Conservation (phyloP, 2,329 filamentous ascomycete genomes). For the Fusarium sp. region DNA sequence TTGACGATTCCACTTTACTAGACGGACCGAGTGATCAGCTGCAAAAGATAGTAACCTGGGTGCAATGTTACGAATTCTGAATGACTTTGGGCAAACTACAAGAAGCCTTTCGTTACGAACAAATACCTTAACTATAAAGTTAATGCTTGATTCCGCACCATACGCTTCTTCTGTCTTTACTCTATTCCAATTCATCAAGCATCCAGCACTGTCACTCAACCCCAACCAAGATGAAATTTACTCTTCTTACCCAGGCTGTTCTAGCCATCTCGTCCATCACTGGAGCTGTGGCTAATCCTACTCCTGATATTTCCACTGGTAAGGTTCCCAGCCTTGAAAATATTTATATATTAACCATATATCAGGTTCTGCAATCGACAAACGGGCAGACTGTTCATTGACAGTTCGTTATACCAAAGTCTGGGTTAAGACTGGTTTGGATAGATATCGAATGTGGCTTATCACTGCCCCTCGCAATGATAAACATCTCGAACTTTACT, state of each 20-base stretch:
- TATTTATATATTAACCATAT: not conserved
- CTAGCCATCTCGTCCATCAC: not conserved
- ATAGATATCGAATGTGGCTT: constrained; percentile 9
- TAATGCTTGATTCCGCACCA: rapidly evolving
- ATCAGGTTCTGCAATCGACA: not conserved
- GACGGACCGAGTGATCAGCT: not conserved
- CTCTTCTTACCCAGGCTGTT: not conserved
- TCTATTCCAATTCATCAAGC: not conserved
- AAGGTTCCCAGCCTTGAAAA: rapidly evolving
- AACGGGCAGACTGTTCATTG: constrained; percentile 1
- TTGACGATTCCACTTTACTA: not conserved
- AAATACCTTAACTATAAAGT: not conserved
- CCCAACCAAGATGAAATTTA: constrained; percentile 2
- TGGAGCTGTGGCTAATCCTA: not conserved
- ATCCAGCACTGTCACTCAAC: not conserved
- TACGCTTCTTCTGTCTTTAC: not conserved
- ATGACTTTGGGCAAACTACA: not conserved
- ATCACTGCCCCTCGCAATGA: constrained; percentile 7
- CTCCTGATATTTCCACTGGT: not conserved
- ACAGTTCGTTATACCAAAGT: not conserved
- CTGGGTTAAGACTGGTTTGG: not conserved
- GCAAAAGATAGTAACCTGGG: not conserved
- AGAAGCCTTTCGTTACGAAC: rapidly evolving
- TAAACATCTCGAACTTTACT: not conserved
- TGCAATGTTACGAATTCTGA: not conserved